Conservation (phyloP, 768 basidiomycete genomes). For the Gloeophyllum trabeum region DNA sequence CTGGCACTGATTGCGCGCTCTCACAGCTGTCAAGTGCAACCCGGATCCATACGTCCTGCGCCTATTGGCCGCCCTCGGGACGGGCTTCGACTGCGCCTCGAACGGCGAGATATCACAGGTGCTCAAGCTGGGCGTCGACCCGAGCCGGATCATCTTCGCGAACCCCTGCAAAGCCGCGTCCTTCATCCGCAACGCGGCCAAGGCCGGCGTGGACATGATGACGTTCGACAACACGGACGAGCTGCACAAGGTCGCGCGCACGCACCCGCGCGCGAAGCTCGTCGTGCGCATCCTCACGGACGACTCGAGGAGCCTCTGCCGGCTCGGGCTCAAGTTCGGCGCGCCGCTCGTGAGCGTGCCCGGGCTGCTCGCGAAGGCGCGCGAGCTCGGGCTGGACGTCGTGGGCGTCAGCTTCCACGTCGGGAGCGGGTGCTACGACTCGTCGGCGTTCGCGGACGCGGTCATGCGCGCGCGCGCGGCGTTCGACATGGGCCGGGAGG, state of each 20-base stretch:
- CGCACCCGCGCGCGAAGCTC: constrained; percentile 73
- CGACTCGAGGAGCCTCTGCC: constrained; percentile 89
- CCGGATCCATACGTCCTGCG: constrained; percentile 92
- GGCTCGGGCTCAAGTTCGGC: constrained; percentile 94
- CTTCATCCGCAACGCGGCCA: constrained; percentile 80
- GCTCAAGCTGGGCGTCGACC: constrained; percentile 58
- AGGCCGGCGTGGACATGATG: constrained; percentile 79
- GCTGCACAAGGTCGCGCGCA: constrained; percentile 80
- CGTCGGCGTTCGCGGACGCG: constrained; percentile 83
- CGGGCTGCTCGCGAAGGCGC: constrained; percentile 66
- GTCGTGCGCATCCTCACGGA: constrained; percentile 96
- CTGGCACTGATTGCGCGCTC: constrained; percentile 13
- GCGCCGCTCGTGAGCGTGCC: constrained; percentile 77
- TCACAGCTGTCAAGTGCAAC: constrained; percentile 91
- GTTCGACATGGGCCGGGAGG: constrained; percentile 78
- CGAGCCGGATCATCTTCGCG: constrained; percentile 87
- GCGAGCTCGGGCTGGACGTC: constrained; percentile 71
- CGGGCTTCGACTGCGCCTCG: constrained; percentile 97
- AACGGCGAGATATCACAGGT: constrained; percentile 85
- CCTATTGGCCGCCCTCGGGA: constrained; percentile 79
- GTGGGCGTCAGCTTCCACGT: constrained; percentile 97
- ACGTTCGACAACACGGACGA: constrained; percentile 99
- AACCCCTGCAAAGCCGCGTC: constrained; percentile 98
- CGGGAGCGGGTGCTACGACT: constrained; percentile 93
- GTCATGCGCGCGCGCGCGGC: constrained; percentile 70